These are phyloP conservation scores for Anthostomella pinea DNA, from an alignment of 2,329 filamentous ascomycete genomes.

Conservation along the genomic window DNA sequence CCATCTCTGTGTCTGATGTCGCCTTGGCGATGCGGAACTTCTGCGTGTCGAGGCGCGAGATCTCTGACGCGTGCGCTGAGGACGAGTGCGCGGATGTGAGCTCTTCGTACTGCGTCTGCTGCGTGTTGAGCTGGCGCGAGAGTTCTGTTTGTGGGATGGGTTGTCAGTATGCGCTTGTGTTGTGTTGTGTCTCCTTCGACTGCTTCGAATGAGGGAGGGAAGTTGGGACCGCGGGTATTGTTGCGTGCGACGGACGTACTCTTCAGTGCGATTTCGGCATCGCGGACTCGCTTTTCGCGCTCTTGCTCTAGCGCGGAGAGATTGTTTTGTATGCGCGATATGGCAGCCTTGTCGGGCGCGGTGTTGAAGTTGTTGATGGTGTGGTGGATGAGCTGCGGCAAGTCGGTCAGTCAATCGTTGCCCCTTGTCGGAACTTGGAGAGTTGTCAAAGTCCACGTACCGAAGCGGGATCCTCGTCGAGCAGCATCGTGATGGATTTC, in stretches of 20 bases:
- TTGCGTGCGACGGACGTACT: conserved; percentile 36
- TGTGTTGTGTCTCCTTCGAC: too few relatives aligned
- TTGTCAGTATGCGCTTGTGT: conserved; percentile 10
- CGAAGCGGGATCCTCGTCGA: conserved; percentile 87
- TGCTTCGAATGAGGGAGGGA: not conserved
- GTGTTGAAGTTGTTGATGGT: conserved; percentile 96
- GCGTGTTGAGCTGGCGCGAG: conserved; percentile 70
- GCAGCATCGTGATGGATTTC: conserved; percentile 67
- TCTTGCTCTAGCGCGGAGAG: conserved; percentile 80
- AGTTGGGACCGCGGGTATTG: too few relatives aligned
- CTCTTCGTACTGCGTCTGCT: conserved; percentile 74
- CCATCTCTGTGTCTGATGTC: conserved; percentile 83
- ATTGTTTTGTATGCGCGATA: conserved; percentile 80
- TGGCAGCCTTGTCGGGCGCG: conserved; percentile 77
- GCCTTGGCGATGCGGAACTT: conserved; percentile 96
- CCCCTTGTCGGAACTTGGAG: not conserved
- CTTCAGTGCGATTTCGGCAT: conserved; percentile 65
- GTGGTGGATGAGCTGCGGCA: conserved; percentile 75
- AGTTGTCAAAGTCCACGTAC: conserved; percentile 48
- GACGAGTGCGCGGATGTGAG: conserved; percentile 73
- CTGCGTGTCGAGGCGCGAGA: conserved; percentile 83
- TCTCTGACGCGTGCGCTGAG: conserved; percentile 76
- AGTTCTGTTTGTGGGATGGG: conserved; percentile 49
- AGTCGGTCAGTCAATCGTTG: conserved; percentile 5
- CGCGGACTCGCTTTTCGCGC: conserved; percentile 72